Evolutionary conservation across 2,329 filamentous ascomycete species (phyloP).

Genomic region (Basipetospora chlamydospora): DNA sequence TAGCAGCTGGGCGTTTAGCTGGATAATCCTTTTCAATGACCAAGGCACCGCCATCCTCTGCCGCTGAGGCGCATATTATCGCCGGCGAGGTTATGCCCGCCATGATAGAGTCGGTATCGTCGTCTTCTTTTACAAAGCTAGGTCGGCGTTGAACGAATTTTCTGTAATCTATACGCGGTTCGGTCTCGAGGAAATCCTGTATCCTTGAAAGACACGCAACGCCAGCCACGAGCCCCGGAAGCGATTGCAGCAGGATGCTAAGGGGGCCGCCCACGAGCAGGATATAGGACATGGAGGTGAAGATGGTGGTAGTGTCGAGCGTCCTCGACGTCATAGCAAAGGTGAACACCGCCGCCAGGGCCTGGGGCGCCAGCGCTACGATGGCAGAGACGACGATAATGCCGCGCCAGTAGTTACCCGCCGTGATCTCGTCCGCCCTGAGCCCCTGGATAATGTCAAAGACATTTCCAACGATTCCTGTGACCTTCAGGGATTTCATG

Average conservation of each 20-base stretch:
- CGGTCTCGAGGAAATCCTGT: slow-evolving; percentile 20
- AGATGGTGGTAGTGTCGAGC: slow-evolving; percentile 16
- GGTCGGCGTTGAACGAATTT: not conserved
- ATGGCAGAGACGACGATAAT: slow-evolving; percentile 11
- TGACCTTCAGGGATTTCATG: slow-evolving; percentile 19
- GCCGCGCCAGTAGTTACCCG: slow-evolving; percentile 14
- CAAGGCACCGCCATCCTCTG: too few relatives aligned
- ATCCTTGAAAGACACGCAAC: slow-evolving; percentile 20
- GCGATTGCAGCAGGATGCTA: slow-evolving; percentile 15
- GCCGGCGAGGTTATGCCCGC: not conserved
- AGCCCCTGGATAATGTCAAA: slow-evolving; percentile 15
- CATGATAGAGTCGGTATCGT: too few relatives aligned
- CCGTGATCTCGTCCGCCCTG: slow-evolving; percentile 16
- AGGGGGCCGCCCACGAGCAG: slow-evolving; percentile 19
- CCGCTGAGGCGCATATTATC: not conserved
- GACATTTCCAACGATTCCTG: slow-evolving; percentile 8
- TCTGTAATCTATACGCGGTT: slow-evolving; percentile 12
- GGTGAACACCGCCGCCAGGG: slow-evolving; percentile 19
- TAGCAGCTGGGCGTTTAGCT: too few relatives aligned
- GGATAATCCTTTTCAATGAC: too few relatives aligned
- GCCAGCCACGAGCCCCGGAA: slow-evolving; percentile 17
- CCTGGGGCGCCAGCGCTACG: slow-evolving; percentile 18
- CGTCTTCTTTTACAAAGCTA: not conserved
- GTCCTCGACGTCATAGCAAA: slow-evolving; percentile 15
- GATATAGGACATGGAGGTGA: slow-evolving; percentile 20